Evolutionary conservation across 495 filamentous ascomycete genomes (phyloP), one percentile per base, ranked within the genome.

Genomic region (Aspergillus asperescens): DNA sequence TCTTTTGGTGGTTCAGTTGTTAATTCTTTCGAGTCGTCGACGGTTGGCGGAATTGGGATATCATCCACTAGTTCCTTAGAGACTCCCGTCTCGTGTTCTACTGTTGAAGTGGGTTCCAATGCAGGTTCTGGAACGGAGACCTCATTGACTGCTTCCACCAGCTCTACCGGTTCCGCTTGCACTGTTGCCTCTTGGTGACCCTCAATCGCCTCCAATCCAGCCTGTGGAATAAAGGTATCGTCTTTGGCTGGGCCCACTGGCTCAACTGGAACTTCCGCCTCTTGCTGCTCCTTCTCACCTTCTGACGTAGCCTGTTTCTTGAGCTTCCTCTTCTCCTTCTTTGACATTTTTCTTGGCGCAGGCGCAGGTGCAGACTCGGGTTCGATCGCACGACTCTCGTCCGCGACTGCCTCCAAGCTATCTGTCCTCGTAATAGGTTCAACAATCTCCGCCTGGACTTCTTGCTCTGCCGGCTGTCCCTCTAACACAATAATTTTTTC

Each of bases 281-380:
- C 48, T 24, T 27, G 20, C 32, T 60, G 50, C 41, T 29, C 50
- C 24, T 27, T n/a, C 18, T 62, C 58, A 19, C 25, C 5, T 22
- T 27, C 13, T 20, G 60, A 50, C 40, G 57, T 57, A 10, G 48
- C 56, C 25, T 69, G 59, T 32, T 73, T 67, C 61, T 72, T 72
- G 22, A 62, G 61, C 44, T 74, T 77, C 44, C 57, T 70, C 55
- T 70, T 74, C 40, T 75, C 68, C 41, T 69, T 72, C 58, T 73
- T 72, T 3, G 70, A 69, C 18, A 65, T 42, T 39, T 71, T 69
- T 7, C 64, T 63, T 12, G 54, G 52, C n/a, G 58, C 34, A 20
- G 35, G n/a, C n/a, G 51, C 40, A 42, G 25, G 47, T 10, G 1
- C 16, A 20, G 22, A 22, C 15, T 29, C 37, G 13, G 29, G 15